These are phyloP conservation scores for Arabidopsis suecica DNA, from an alignment of 345 rosid species.

Conservation along the genomic window DNA sequence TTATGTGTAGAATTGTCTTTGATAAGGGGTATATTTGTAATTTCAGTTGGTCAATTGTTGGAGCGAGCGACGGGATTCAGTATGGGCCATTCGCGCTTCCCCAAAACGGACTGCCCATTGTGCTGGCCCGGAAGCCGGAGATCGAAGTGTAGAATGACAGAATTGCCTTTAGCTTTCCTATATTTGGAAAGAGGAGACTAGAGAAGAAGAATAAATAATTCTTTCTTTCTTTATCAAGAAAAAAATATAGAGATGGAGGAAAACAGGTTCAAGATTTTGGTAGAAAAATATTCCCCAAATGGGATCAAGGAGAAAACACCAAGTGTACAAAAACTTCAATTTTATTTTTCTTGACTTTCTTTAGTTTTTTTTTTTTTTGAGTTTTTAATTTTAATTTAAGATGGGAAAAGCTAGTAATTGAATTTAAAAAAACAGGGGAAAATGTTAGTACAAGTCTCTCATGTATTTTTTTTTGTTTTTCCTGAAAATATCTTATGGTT, in stretches of 20 bases:
- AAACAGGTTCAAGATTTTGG: slow-evolving; percentile 24
- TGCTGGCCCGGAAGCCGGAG: slow-evolving; percentile 49
- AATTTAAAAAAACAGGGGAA: background rate
- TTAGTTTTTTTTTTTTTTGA: background rate
- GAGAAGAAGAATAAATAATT: background rate
- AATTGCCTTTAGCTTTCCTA: background rate
- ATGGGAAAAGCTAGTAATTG: slow-evolving; percentile 11
- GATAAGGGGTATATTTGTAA: background rate
- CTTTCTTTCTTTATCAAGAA: background rate
- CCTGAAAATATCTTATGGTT: background rate
- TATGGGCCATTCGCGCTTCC: slow-evolving; percentile 92
- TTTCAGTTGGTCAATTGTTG: slow-evolving; percentile 66
- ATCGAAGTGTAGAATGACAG: background rate
- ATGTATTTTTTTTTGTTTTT: background rate
- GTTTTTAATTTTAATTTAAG: slow-evolving; percentile 2
- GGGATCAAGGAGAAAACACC: slow-evolving; percentile 29
- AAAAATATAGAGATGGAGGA: background rate
- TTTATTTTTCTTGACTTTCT: background rate
- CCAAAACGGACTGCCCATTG: slow-evolving; percentile 79
- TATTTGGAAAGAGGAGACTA: slow-evolving; percentile 13
- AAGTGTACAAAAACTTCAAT: slow-evolving; percentile 35
- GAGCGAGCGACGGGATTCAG: slow-evolving; percentile 67
- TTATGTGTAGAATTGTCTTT: background rate
- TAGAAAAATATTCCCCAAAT: background rate
- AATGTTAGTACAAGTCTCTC: background rate